These are phyloP conservation scores for Leccinum pallidistipes DNA, from an alignment of 1,284 basidiomycete species.

Conservation along the genomic window DNA sequence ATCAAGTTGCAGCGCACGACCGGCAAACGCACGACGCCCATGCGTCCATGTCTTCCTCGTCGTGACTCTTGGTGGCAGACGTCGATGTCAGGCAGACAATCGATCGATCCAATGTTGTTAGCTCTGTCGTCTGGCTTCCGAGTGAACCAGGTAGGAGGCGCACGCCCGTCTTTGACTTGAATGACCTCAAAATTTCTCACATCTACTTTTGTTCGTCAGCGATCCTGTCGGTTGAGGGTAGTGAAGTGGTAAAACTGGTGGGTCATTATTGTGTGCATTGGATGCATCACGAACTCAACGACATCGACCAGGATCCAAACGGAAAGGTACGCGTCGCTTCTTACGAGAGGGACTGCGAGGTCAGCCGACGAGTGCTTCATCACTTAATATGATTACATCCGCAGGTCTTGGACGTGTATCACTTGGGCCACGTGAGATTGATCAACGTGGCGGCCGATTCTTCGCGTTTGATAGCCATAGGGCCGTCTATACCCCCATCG, in stretches of 20 bases:
- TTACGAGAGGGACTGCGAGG: neutral
- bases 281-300: constrained; percentile 1
- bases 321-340: constrained; percentile 40
- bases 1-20: constrained; percentile 34
- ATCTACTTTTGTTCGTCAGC: constrained; percentile 3
- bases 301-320: constrained; percentile 45
- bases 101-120: constrained; percentile 56
- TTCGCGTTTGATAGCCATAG: constrained; percentile 61
- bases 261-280: constrained; percentile 3
- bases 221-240: constrained; percentile 50
- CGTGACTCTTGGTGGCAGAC: constrained; percentile 34
- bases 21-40: constrained; percentile 17
- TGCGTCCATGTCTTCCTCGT: constrained; percentile 26
- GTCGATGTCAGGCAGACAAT: constrained; percentile 37
- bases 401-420: constrained; percentile 52
- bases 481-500: no score
- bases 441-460: constrained; percentile 75
- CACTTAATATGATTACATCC: neutral
- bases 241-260: constrained; percentile 52
- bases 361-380: neutral
- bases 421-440: constrained; percentile 65
- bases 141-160: constrained; percentile 52
- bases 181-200: constrained; percentile 29
- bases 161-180: neutral
- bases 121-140: constrained; percentile 72